Evolutionary conservation across 768 basidiomycete genomes (phyloP).

Genomic region (Lentinus brumalis): DNA sequence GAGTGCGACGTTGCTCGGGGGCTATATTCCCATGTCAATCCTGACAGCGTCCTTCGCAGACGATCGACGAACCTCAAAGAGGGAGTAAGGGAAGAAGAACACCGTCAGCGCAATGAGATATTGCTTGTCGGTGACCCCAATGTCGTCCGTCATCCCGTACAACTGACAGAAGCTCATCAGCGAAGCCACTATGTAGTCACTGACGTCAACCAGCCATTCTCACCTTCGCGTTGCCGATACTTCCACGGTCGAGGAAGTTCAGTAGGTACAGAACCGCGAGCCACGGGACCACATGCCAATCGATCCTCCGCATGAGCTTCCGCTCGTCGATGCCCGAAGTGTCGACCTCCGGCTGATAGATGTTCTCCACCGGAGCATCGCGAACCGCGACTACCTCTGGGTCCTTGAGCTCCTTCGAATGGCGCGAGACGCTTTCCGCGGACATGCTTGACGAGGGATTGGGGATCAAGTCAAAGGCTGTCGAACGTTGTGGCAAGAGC

Average conservation of each 20-base stretch:
- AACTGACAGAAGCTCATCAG: constrained; percentile 40
- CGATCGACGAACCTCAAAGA: constrained; percentile 57
- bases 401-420: constrained; percentile 8
- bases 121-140: constrained; percentile 62
- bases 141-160: constrained; percentile 56
- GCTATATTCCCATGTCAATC: constrained; percentile 35
- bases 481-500: no score
- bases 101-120: constrained; percentile 70
- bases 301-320: constrained; percentile 59
- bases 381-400: constrained; percentile 12
- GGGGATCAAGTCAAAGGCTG: not conserved
- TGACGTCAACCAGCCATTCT: not conserved
- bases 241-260: constrained; percentile 64
- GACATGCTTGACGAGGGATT: constrained; percentile 7
- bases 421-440: constrained; percentile 8
- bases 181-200: not conserved
- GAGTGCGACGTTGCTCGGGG: constrained; percentile 62
- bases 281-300: constrained; percentile 74
- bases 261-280: constrained; percentile 72
- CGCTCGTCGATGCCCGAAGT: constrained; percentile 55
- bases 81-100: constrained; percentile 76
- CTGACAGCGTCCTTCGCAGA: not conserved
- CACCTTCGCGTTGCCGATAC: constrained; percentile 77
- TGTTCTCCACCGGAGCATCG: constrained; percentile 20
- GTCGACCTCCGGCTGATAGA: constrained; percentile 56